Conservation (phyloP, 768 basidiomycete genomes). For the Hericium coralloides region DNA sequence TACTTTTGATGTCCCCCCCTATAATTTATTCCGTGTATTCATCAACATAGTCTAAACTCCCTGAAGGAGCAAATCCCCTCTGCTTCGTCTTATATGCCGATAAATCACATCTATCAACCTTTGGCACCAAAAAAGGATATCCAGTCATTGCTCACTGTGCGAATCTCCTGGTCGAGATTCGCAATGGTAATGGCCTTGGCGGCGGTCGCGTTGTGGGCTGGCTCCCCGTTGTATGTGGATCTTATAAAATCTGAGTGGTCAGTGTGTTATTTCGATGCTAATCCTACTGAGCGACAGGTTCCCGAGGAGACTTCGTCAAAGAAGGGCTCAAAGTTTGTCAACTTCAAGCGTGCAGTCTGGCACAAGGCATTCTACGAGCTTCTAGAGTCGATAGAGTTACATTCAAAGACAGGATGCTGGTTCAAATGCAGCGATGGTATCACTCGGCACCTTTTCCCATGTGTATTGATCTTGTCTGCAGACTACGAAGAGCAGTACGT, state of each 20-base stretch:
- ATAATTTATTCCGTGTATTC: background rate
- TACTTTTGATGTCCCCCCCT: too few relatives aligned
- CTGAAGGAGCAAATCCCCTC: conserved; percentile 6
- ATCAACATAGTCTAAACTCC: background rate
- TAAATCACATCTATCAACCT: conserved; percentile 12
- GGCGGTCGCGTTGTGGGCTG: conserved; percentile 12
- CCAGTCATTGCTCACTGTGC: conserved; percentile 11
- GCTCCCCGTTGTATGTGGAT: conserved; percentile 11
- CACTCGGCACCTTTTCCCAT: background rate
- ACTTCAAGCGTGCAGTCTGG: background rate
- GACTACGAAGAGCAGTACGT: conserved; percentile 13
- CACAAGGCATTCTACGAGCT: background rate
- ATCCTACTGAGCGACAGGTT: too few relatives aligned
- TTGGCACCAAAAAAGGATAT: conserved; percentile 16
- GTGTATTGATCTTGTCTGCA: background rate
- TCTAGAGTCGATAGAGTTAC: background rate
- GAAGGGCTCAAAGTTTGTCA: background rate
- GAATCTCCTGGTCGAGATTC: conserved; percentile 13
- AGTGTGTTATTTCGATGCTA: too few relatives aligned
- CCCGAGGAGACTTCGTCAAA: background rate
- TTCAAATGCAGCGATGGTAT: background rate
- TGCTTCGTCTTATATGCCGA: conserved; percentile 14
- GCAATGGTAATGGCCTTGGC: conserved; percentile 13
- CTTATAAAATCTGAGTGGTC: background rate
- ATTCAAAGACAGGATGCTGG: background rate